A percentile compares a stretch with the other conserved stretches of the same genome.
phyloP scores from a whole-genome alignment of 768 basidiomycete species.

The Jaapia argillacea region DNA sequence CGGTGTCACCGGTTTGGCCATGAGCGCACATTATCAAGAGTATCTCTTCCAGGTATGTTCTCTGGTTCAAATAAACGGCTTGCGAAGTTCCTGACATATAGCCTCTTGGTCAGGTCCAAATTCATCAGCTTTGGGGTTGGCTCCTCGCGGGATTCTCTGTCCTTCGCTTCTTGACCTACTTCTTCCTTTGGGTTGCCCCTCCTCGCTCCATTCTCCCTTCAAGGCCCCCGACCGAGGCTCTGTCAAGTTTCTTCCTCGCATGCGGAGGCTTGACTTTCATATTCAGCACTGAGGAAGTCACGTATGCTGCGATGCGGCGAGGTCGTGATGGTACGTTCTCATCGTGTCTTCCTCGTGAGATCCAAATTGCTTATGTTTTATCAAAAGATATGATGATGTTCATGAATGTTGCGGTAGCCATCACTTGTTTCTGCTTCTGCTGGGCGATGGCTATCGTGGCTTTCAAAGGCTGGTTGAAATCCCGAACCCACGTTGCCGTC shows the following conservation, averaged over 20 bases:
- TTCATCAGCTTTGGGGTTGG: constrained; percentile 88
- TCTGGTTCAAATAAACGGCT: neutral
- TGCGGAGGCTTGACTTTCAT: constrained; percentile 88
- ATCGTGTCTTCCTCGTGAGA: neutral
- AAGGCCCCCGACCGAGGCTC: constrained; percentile 86
- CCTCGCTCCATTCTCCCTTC: constrained; percentile 80
- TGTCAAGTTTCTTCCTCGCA: constrained; percentile 80
- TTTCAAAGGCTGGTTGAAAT: constrained; percentile 75
- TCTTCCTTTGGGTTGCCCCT: constrained; percentile 87
- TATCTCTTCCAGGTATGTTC: constrained; percentile 73
- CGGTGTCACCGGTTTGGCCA: constrained; percentile 87
- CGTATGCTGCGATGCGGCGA: constrained; percentile 83
- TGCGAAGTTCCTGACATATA: constrained; percentile 1
- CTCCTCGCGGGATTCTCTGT: constrained; percentile 71
- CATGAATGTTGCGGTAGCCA: constrained; percentile 73
- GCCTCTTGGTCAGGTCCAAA: constrained; percentile 49
- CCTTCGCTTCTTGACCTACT: constrained; percentile 82
- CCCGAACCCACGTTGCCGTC: constrained; percentile 21
- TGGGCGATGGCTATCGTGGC: constrained; percentile 72
- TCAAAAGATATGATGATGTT: constrained; percentile 95
- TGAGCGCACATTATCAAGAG: constrained; percentile 85
- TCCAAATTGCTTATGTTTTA: constrained; percentile 1
- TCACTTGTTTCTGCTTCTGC: constrained; percentile 79
- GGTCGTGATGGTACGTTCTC: constrained; percentile 63
- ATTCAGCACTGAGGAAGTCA: constrained; percentile 82